These are phyloP conservation scores for Pseudevernia furfuracea DNA, from an alignment of 495 filamentous ascomycete genomes.

Conservation along the genomic window DNA sequence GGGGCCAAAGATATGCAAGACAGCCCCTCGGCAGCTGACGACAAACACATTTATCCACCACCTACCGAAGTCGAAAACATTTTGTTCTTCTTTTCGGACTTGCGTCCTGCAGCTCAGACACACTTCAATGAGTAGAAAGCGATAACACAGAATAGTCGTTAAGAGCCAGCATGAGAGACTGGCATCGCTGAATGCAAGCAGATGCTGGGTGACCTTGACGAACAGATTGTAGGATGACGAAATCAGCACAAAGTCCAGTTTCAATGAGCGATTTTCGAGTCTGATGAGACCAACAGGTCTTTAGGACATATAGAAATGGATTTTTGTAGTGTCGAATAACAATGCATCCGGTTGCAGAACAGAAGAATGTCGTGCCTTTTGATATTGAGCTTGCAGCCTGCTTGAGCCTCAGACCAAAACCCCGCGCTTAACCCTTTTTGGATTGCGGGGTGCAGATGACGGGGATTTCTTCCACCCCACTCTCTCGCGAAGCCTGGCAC, in stretches of 20 bases:
- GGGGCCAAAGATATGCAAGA: not conserved
- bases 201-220: not conserved
- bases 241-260: not conserved
- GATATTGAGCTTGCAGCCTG: not conserved
- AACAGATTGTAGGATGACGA: not conserved
- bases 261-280: not conserved
- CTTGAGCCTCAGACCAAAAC: no score
- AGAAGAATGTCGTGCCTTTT: not conserved
- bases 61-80: slow-evolving; percentile 29
- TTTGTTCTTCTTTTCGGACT: not conserved
- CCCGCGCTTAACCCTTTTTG: not conserved
- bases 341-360: not conserved
- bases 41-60: not conserved
- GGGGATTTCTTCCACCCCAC: not conserved
- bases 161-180: not conserved
- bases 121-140: not conserved
- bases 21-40: not conserved
- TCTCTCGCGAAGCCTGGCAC: not conserved
- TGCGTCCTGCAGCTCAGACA: not conserved
- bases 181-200: not conserved
- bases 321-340: not conserved
- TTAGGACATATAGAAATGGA: not conserved
- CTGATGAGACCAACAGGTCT: not conserved
- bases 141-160: not conserved
- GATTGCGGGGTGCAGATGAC: slow-evolving; percentile 3